A percentile compares a stretch with the other conserved stretches of the same genome.
phyloP scores from a whole-genome alignment of 2,329 filamentous ascomycete species.

The Neobulgaria alba region DNA sequence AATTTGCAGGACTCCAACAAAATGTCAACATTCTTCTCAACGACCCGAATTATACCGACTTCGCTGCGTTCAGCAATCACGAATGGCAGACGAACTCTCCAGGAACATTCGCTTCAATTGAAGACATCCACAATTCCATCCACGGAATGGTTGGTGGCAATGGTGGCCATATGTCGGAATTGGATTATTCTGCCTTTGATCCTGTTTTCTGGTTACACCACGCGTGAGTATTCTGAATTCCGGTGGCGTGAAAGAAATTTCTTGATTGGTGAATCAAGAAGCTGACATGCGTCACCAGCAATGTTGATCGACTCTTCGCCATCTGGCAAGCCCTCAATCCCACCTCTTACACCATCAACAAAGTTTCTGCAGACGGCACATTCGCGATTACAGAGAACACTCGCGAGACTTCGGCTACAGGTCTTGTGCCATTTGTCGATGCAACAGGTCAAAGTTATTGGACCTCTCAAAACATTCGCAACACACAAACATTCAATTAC shows the following conservation, averaged over 20 bases:
- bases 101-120: slow-evolving; percentile 32
- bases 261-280: not conserved
- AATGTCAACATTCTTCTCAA: slow-evolving; percentile 20
- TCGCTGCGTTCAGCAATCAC: slow-evolving; percentile 61
- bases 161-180: slow-evolving; percentile 59
- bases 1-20: slow-evolving; percentile 17
- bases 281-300: slow-evolving; percentile 29
- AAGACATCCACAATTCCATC: slow-evolving; percentile 54
- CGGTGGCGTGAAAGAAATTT: not conserved
- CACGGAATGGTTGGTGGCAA: slow-evolving; percentile 45
- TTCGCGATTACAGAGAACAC: slow-evolving; percentile 50
- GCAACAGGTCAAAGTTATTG: slow-evolving; percentile 21
- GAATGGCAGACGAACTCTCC: slow-evolving; percentile 38
- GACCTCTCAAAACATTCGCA: slow-evolving; percentile 13
- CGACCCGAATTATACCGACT: slow-evolving; percentile 53
- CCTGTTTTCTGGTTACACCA: slow-evolving; percentile 42
- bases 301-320: slow-evolving; percentile 66
- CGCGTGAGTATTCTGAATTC: slow-evolving; percentile 9
- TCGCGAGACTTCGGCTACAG: slow-evolving; percentile 44
- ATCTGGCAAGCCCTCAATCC: slow-evolving; percentile 73
- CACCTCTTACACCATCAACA: slow-evolving; percentile 53
- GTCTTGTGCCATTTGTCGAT: slow-evolving; percentile 60
- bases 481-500: slow-evolving; percentile 52
- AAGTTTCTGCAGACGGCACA: slow-evolving; percentile 45
- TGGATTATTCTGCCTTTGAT: slow-evolving; percentile 68